Percentiles rank a stretch among this genome's conserved stretches.
These are phyloP conservation scores for Flaveria ramosissima DNA, from an alignment of 129 eudicot species.

Conservation along the genomic window DNA sequence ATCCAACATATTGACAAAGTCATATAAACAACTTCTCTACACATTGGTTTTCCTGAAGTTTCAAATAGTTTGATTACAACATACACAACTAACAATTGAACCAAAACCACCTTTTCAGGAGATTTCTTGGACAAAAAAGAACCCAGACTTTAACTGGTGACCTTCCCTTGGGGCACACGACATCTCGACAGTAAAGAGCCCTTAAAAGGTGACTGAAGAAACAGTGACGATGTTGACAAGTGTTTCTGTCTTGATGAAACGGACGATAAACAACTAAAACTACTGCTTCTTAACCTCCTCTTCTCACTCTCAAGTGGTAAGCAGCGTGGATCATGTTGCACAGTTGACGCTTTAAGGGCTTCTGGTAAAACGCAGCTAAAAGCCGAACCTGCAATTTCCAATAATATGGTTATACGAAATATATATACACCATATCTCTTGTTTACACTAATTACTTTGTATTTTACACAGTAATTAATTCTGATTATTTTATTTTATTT, in stretches of 20 bases:
- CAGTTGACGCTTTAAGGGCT: constrained; percentile 59
- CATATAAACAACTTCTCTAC: constrained; percentile 21
- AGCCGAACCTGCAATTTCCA: constrained; percentile 52
- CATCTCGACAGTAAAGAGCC: constrained; percentile 58
- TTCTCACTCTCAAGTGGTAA: constrained; percentile 52
- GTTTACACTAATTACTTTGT: neutral
- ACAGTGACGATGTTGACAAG: constrained; percentile 63
- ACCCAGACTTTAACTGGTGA: constrained; percentile 20
- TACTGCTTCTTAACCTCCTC: constrained; percentile 55
- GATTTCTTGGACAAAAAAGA: constrained; percentile 7
- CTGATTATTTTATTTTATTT: neutral
- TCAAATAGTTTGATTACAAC: constrained; percentile 38
- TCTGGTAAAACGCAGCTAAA: constrained; percentile 73
- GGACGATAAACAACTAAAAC: constrained; percentile 65
- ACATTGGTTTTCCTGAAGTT: constrained; percentile 29
- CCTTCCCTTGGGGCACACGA: constrained; percentile 30
- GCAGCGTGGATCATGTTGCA: constrained; percentile 49
- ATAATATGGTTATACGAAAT: neutral
- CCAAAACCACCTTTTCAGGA: constrained; percentile 30
- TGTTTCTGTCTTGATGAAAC: constrained; percentile 71
- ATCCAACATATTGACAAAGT: constrained; percentile 2
- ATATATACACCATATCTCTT: neutral
- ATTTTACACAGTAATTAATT: neutral
- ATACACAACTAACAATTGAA: constrained; percentile 38
- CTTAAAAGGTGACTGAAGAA: constrained; percentile 70